Percentiles rank a stretch among this genome's conserved stretches.
phyloP scores from a whole-genome alignment of 805 yeast species.

The Schwanniomyces vanrijiae region DNA sequence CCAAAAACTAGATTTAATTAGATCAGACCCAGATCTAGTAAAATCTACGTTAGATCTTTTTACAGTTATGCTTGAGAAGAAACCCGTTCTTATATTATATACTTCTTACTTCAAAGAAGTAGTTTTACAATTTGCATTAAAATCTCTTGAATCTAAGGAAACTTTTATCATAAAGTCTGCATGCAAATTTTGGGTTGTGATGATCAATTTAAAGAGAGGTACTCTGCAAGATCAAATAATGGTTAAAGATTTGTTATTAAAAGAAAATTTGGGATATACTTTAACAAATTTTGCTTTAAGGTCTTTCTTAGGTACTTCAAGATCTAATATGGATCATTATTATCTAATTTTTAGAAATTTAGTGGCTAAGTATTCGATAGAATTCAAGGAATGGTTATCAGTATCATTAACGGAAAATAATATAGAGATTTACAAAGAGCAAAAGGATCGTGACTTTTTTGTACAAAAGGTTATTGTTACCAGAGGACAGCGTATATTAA shows the following conservation, averaged over 20 bases:
- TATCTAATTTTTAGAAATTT: slow-evolving; percentile 52
- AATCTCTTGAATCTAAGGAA: slow-evolving; percentile 48
- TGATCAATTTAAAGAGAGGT: slow-evolving; percentile 49
- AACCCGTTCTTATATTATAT: slow-evolving; percentile 49
- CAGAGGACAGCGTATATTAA: slow-evolving; percentile 64
- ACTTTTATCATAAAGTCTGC: slow-evolving; percentile 54
- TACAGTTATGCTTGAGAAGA: slow-evolving; percentile 46
- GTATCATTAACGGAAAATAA: slow-evolving; percentile 8
- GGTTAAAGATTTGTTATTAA: slow-evolving; percentile 21
- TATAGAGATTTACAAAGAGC: slow-evolving; percentile 14
- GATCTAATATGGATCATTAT: slow-evolving; percentile 63
- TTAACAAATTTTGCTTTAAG: slow-evolving; percentile 26
- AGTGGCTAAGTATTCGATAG: slow-evolving; percentile 47
- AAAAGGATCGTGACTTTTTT: slow-evolving; percentile 39
- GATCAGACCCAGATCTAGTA: slow-evolving; percentile 58
- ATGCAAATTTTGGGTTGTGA: slow-evolving; percentile 54
- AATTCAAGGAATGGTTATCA: slow-evolving; percentile 47
- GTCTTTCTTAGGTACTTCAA: slow-evolving; percentile 42
- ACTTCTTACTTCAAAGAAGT: slow-evolving; percentile 20
- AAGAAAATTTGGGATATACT: slow-evolving; percentile 19
- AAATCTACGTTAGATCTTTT: slow-evolving; percentile 54
- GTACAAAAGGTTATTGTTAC: slow-evolving; percentile 58
- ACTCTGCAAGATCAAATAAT: slow-evolving; percentile 39
- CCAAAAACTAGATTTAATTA: slow-evolving; percentile 31
- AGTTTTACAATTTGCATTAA: slow-evolving; percentile 30